Conservation (phyloP, 805 yeast genomes). For the Cyberlindnera sargentensis region DNA sequence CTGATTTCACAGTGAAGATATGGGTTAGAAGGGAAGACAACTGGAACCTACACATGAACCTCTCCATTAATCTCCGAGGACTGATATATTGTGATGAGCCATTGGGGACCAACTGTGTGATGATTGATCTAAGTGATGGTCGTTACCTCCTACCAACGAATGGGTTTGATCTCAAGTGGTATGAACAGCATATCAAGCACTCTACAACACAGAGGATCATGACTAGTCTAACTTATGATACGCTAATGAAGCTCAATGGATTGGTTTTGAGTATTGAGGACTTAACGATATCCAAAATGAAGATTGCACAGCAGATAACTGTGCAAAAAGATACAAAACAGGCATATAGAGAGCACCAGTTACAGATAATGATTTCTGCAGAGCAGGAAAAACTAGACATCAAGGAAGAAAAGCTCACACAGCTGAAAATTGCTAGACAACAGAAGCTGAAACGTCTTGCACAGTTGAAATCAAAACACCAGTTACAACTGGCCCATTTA, state of each 20-base stretch:
- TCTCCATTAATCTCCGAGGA: constrained; percentile 4
- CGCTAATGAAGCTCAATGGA: constrained; percentile 35
- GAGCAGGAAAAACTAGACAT: constrained; percentile 1
- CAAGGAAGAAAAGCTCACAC: constrained; percentile 7
- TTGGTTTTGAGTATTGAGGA: constrained; percentile 31
- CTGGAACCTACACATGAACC: constrained; percentile 6
- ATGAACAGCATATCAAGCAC: constrained; percentile 4
- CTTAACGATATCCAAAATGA: constrained; percentile 17
- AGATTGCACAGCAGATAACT: constrained; percentile 8
- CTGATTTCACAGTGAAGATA: constrained; percentile 6
- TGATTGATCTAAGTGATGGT: constrained; percentile 10
- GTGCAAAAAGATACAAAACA: not conserved
- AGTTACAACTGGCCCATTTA: not conserved
- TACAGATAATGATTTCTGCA: constrained; percentile 2
- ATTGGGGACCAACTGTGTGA: constrained; percentile 3
- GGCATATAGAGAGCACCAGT: constrained; percentile 3
- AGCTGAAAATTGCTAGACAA: constrained; percentile 6
- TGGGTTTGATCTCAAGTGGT: constrained; percentile 6
- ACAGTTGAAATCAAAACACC: not conserved
- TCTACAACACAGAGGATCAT: not conserved
- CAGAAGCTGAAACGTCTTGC: constrained; percentile 6
- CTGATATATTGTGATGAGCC: constrained; percentile 5
- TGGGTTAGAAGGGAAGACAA: constrained; percentile 5
- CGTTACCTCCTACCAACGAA: constrained; percentile 11
- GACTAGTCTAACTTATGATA: constrained; percentile 28